Evolutionary conservation across 108 stramenopile species (phyloP).

Genomic region (Cylindrotheca closterium): DNA sequence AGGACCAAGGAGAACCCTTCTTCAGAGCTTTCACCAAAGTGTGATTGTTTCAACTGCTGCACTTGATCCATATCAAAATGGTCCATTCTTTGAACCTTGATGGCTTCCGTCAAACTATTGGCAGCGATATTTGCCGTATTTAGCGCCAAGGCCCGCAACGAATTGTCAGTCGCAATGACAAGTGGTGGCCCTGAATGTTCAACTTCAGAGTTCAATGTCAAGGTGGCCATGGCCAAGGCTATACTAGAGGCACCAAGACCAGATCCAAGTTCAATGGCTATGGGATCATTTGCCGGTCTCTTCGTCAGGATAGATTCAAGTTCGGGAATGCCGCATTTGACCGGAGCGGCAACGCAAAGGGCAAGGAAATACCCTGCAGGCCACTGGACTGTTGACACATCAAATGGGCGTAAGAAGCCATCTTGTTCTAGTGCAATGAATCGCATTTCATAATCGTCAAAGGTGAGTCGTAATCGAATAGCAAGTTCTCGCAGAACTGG

Average conservation of each 20-base stretch:
- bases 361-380: conserved; percentile 61
- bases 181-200: not conserved
- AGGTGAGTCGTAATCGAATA: conserved; percentile 11
- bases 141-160: conserved; percentile 32
- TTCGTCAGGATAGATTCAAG: conserved; percentile 15
- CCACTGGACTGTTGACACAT: conserved; percentile 58
- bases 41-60: conserved; percentile 24
- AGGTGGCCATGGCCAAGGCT: conserved; percentile 34
- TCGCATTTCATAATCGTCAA: conserved; percentile 7
- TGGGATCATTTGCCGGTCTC: not conserved
- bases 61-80: conserved; percentile 18
- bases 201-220: not conserved
- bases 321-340: conserved; percentile 46
- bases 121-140: conserved; percentile 21
- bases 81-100: conserved; percentile 5
- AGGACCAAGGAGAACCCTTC: conserved; percentile 48
- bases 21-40: conserved; percentile 10
- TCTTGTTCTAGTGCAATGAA: conserved; percentile 49
- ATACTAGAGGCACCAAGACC: conserved; percentile 56
- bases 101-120: conserved; percentile 5
- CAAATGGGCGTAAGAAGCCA: conserved; percentile 49
- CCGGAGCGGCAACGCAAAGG: conserved; percentile 46
- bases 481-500: conserved; percentile 27
- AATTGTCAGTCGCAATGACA: conserved; percentile 35
- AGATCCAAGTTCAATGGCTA: conserved; percentile 51